These are phyloP conservation scores for Cladosporium sp. DNA, from an alignment of 2,329 filamentous ascomycete species.

Conservation along the genomic window DNA sequence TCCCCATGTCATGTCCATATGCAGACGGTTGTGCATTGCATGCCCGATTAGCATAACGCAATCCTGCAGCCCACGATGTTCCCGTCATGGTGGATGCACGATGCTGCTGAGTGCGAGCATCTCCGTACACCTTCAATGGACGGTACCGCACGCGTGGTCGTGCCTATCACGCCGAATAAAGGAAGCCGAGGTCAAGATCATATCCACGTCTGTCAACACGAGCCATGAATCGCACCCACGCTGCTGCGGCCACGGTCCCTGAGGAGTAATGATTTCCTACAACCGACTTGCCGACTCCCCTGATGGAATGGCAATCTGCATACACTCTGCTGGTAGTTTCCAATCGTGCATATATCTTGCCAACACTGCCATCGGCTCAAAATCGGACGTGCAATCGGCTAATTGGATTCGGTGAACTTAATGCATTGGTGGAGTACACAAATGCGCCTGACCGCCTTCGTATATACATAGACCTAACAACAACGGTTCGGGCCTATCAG, in stretches of 20 bases:
- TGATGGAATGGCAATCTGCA: neutral
- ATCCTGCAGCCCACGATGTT: neutral
- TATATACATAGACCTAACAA: neutral
- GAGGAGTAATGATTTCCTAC: neutral
- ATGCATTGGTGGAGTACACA: neutral
- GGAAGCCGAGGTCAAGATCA: neutral
- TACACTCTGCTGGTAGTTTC: neutral
- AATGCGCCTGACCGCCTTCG: neutral
- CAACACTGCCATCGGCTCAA: neutral
- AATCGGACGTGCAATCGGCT: neutral
- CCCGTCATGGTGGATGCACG: neutral
- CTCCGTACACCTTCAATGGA: neutral
- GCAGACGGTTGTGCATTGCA: neutral
- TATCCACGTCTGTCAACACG: neutral
- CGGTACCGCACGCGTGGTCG: neutral
- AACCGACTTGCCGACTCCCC: neutral
- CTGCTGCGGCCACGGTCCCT: neutral
- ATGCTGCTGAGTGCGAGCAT: neutral
- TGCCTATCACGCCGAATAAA: neutral
- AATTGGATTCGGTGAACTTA: too few relatives aligned
- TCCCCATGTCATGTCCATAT: slow-evolving; percentile 5
- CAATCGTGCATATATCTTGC: neutral
- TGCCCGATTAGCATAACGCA: neutral
- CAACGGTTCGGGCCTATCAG: neutral
- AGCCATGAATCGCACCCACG: neutral